Evolutionary conservation across 1,284 basidiomycete genomes (phyloP), one percentile per base, ranked within the genome.

Genomic region (Retiboletus flavoniger): DNA sequence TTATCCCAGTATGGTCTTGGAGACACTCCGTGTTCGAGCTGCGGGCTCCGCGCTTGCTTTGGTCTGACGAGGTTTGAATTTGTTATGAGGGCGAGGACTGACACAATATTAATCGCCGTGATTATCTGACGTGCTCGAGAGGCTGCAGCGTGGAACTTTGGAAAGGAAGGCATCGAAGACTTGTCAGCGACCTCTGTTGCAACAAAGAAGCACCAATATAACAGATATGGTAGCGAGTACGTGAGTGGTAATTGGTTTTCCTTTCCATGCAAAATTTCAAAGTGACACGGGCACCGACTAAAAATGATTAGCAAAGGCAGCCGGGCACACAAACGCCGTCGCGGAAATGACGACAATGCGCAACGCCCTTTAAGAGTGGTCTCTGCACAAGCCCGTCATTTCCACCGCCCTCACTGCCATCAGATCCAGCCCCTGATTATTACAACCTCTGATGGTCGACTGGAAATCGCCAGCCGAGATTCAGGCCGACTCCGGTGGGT

Each of bases 381-480:
- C 34, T 38, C 41, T 24, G 16, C 19, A 10, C 35, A 13, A 26
- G 11, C 29, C 36, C 49, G 21, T 17, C 45, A 21, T 19, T 44
- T 40, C 41, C 36, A 3, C 43, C 50, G 47, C 45, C 41, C 21
- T 31, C 39, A 5, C 41, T 21, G 21, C 42, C 38, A 16, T 53
- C 50, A 32, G 39, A 39, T 50, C 24, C 17, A 2, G 32, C 16
- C 53, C 43, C 26, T 53, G 51, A 53, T 49, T 42, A 45, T 32
- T 47, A 32, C 19, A 38, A 9, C 21, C 29, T 17, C 28, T 14
- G 14, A 85, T 85, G 84, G 75, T 77, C 55, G 72, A 84, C 67
- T 86, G 85, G 85, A 70, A 73, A 48, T 86, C 84, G 9, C 61
- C 69, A 35, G 68, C 66, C 11, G 81, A 83, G 68, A 58, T 86